A percentile compares a stretch with the other conserved stretches of the same genome.
Conservation (phyloP, 2,329 filamentous ascomycete species). For the Byssochlamys sp. region DNA sequence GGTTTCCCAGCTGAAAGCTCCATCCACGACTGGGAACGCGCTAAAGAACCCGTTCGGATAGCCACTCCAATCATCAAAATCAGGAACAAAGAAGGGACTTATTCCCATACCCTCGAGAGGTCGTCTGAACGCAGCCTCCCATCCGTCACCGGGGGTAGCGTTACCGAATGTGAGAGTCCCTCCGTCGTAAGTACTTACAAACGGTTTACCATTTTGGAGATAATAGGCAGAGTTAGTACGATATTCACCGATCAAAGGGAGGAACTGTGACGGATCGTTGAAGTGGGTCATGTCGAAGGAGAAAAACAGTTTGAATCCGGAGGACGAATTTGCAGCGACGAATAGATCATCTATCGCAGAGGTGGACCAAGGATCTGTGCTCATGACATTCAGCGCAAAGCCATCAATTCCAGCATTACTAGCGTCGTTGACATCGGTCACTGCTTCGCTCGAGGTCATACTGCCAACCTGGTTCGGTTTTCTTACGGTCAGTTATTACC, state of each 20-base stretch:
- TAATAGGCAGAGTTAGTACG: conserved; percentile 17
- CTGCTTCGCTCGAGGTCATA: conserved; percentile 9
- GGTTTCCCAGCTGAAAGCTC: conserved; percentile 29
- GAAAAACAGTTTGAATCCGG: conserved; percentile 27
- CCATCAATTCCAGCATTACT: conserved; percentile 24
- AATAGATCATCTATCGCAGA: conserved; percentile 22
- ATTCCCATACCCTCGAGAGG: conserved; percentile 18
- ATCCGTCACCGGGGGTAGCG: conserved; percentile 13
- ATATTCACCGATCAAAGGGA: conserved; percentile 17
- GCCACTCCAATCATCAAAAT: conserved; percentile 16
- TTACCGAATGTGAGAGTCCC: conserved; percentile 13
- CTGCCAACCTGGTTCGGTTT: conserved; percentile 9
- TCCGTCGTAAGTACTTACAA: conserved; percentile 26
- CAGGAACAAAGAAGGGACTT: conserved; percentile 21
- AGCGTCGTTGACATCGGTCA: conserved; percentile 12
- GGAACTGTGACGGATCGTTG: conserved; percentile 17
- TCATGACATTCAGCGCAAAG: conserved; percentile 26
- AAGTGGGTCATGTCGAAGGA: conserved; percentile 25
- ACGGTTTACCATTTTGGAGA: conserved; percentile 16
- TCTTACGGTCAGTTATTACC: not conserved
- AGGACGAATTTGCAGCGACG: conserved; percentile 18
- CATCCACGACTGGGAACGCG: conserved; percentile 20
- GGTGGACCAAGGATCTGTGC: conserved; percentile 14
- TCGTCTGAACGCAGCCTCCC: conserved; percentile 12
- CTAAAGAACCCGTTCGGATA: conserved; percentile 16